phyloP scores from a whole-genome alignment of 2,329 filamentous ascomycete genomes.

The Lachnellula suecica region DNA sequence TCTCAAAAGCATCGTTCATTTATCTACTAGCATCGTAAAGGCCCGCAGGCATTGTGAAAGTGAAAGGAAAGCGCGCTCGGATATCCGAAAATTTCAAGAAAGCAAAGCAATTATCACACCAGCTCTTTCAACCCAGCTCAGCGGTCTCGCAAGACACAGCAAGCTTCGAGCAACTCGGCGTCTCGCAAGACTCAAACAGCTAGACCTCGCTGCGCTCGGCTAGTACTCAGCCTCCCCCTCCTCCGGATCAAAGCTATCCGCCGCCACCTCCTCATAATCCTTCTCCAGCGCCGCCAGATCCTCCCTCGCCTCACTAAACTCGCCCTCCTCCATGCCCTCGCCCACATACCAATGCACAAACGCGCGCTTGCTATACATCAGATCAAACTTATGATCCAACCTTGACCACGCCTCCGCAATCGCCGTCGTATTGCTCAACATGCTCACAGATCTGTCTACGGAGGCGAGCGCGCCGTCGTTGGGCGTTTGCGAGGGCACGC shows the following conservation, averaged over 20 bases:
- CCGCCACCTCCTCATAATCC: slow-evolving; percentile 64
- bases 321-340: slow-evolving; percentile 70
- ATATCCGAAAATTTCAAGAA: background rate
- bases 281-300: slow-evolving; percentile 65
- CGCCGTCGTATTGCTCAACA: slow-evolving; percentile 67
- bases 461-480: slow-evolving; percentile 48
- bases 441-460: slow-evolving; percentile 55
- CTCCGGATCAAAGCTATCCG: slow-evolving; percentile 50
- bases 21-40: background rate
- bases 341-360: slow-evolving; percentile 74
- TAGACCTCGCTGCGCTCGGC: background rate
- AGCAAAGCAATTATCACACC: background rate
- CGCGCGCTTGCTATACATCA: slow-evolving; percentile 69
- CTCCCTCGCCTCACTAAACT: slow-evolving; percentile 65
- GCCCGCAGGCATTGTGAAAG: background rate
- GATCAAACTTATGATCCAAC: slow-evolving; percentile 66
- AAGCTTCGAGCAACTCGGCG: background rate
- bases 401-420: slow-evolving; percentile 65
- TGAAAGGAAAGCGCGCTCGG: background rate
- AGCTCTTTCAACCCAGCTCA: background rate
- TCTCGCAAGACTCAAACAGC: background rate
- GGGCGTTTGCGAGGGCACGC: slow-evolving; percentile 42
- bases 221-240: slow-evolving; percentile 42
- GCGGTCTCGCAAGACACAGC: background rate
- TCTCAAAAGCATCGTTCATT: too few relatives aligned